These are phyloP conservation scores for Euphrasia arctica DNA, from an alignment of 305 asterid genomes.

Conservation along the genomic window DNA sequence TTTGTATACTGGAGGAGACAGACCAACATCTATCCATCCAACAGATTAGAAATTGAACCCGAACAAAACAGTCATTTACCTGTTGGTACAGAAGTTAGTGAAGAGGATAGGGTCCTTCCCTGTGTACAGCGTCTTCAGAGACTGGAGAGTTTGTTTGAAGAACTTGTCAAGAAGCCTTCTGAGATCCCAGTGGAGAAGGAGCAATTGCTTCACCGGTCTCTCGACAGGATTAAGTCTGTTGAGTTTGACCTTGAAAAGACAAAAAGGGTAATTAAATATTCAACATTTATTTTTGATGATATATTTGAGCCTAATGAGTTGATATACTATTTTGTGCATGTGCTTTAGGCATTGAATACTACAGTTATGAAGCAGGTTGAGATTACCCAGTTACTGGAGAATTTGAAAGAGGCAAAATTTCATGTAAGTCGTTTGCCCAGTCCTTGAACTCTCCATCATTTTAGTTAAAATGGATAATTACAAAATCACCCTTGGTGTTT, in stretches of 20 bases:
- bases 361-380: constrained; percentile 75
- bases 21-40: constrained; percentile 45
- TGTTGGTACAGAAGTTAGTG: constrained; percentile 32
- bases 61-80: constrained; percentile 31
- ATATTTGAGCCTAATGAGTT: constrained; percentile 16
- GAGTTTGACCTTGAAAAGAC: constrained; percentile 89
- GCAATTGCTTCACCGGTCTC: constrained; percentile 67
- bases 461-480: neutral
- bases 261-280: constrained; percentile 54
- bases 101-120: constrained; percentile 54
- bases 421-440: constrained; percentile 47
- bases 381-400: constrained; percentile 65
- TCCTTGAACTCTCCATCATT: neutral
- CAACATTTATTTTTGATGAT: neutral
- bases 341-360: constrained; percentile 61
- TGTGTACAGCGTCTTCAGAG: constrained; percentile 77
- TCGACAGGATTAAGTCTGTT: constrained; percentile 83
- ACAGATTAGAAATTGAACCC: constrained; percentile 43
- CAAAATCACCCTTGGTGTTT: neutral
- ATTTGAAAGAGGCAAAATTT: constrained; percentile 55
- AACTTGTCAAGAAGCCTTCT: constrained; percentile 65
- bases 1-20: constrained; percentile 54
- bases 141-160: constrained; percentile 74
- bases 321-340: constrained; percentile 16
- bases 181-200: constrained; percentile 85